Evolutionary conservation across 495 filamentous ascomycete genomes (phyloP), one percentile per base, ranked within the genome.

Genomic region (Aspergillus egyptiacus): DNA sequence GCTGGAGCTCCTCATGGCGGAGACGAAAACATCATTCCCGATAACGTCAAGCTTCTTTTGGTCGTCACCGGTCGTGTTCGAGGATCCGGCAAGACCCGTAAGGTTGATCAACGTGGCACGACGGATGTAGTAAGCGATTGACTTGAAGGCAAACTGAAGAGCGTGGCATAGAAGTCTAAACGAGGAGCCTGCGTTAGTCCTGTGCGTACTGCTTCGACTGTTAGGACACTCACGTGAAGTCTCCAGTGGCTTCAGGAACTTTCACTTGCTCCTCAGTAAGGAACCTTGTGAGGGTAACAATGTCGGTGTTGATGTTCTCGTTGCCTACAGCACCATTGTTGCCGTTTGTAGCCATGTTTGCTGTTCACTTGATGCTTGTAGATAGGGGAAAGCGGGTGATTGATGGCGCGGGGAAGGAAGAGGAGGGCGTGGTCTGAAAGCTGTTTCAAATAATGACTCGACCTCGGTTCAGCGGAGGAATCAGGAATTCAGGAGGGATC

Each of bases 21-120:
- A 82, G 60, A 97, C 85, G 74, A 98, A 97, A 54, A 98, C 77
- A 59, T 98, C 93, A 69, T 98, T 97, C 63, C 90, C 89, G 62
- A 98, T 97, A 27, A 98, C 93, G 66, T 98, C 93, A 30, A 98
- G 86, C 72, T 97, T 98, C 82, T 98, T 97, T 66, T 98, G 93
- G 65, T 96, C 94, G 68, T 98, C 93, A 32, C 93, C 93, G 3
- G 93, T 97, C 19, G 78, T 86, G 71, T 98, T 98, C 52, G 90
- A 86, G 52, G 90, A 94, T 24, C 93, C 93, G 28, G 93, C 93
- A 19, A 98, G 83, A 36, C 93, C 93, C 28, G 88, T 90, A 33
- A 98, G 80, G 74, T 96, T 96, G 68, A 96, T 95, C 39, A 98
- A 75, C n/a, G 89, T 91, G 22, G 93, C 91, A 65, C 93, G 83